Evolutionary conservation across 495 filamentous ascomycete genomes (phyloP), one percentile per base, ranked within the genome.

Genomic region (Penicillium diatomitis): DNA sequence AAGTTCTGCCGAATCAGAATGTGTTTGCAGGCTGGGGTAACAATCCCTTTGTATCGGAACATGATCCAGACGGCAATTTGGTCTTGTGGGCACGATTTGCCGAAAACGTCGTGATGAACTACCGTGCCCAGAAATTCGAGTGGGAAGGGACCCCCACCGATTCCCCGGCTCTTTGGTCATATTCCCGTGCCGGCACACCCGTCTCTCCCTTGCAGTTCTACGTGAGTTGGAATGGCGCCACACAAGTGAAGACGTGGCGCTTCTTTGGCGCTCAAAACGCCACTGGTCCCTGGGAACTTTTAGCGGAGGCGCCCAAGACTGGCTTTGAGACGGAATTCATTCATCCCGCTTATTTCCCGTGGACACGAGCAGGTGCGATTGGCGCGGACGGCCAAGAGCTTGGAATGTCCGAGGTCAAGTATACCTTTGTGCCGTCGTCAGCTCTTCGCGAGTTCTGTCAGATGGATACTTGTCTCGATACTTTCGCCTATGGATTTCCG

Each of bases 21-120:
- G 68, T 72, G 5, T 71, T 83, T 28, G 75, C 82, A 10, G 79
- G 79, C 52, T 83, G 79, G 79, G 80, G 81, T 2, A 78, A 76
- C 48, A 72, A 75, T 39, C 66, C 76, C 1, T 78, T 73, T 38
- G 63, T 82, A 32, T 82, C 77, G 0, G 80, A 85, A 54, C 79
- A 80, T 50, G 68, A 70, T 8, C 62, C 67, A 4, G 62, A 76
- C n/a, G 81, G 82, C 4, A 73, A 74, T 28, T 56, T 75, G 2
- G 55, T 82, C 0, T 70, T 79, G 50, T 73, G 69, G 65, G 68
- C 64, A 3, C 51, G 56, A n/a, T 58, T 72, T 41, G 67, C 65
- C 37, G 50, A 58, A 34, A 61, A 62, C 7, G 42, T 49, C 5
- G 51, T 70, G 36, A 73, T 73, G 70, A 72, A 73, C 50, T 73